Evolutionary conservation across 768 basidiomycete genomes (phyloP).

Genomic region (Postia placenta): DNA sequence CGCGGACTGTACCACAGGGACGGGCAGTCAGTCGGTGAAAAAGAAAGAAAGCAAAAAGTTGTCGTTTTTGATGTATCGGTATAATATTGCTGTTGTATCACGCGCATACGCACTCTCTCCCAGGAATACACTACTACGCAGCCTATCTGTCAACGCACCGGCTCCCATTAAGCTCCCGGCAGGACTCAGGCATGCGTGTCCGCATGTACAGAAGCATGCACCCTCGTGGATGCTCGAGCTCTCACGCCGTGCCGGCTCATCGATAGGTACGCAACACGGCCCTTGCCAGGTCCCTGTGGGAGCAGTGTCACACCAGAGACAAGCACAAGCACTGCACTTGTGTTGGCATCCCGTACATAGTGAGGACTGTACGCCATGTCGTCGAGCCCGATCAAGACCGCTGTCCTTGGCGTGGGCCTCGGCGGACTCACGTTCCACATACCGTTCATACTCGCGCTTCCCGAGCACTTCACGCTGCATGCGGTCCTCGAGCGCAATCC

Average conservation of each 20-base stretch:
- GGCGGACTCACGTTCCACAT: constrained; percentile 77
- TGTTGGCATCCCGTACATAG: no score
- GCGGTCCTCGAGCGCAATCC: constrained; percentile 74
- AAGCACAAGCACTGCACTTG: no score
- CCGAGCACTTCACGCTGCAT: constrained; percentile 61
- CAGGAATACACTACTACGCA: no score
- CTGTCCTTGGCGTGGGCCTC: constrained; percentile 73
- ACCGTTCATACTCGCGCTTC: constrained; percentile 70
- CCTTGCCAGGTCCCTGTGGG: no score
- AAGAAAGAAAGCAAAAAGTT: background rate
- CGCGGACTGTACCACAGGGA: background rate
- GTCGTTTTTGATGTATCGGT: background rate
- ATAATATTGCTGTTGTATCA: background rate
- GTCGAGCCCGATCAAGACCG: constrained; percentile 51
- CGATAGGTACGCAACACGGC: background rate
- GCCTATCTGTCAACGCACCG: background rate
- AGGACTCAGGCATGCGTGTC: background rate
- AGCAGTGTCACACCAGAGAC: no score
- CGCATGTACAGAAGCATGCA: background rate
- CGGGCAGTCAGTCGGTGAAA: background rate
- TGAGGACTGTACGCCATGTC: constrained; percentile 5
- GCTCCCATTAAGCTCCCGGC: background rate
- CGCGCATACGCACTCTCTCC: no score
- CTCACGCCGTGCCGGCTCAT: background rate
- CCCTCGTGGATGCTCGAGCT: background rate